Percentiles rank a stretch among this genome's conserved stretches.
These are phyloP conservation scores for Solanum hybrid DNA, from an alignment of 305 asterid species.

Conservation along the genomic window DNA sequence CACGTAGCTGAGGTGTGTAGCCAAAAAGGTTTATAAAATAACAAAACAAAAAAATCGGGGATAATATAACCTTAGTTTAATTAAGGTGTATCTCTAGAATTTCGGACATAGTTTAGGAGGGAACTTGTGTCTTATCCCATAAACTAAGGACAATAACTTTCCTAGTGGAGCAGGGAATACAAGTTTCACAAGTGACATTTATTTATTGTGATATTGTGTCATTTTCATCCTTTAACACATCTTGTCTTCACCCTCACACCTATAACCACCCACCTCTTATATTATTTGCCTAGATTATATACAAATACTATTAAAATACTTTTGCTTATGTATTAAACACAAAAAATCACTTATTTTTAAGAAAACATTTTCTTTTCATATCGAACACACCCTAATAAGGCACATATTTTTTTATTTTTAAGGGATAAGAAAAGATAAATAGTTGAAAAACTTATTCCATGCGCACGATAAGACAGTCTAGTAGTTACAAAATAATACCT, in stretches of 20 bases:
- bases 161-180: not conserved
- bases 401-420: not conserved
- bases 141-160: not conserved
- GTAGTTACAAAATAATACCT: not conserved
- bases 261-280: not conserved
- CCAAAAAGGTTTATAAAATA: too few species aligned
- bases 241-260: not conserved
- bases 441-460: not conserved
- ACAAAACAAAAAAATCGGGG: too few species aligned
- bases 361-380: not conserved
- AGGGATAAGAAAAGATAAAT: not conserved
- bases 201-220: not conserved
- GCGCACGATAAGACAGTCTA: not conserved
- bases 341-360: not conserved
- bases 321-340: not conserved
- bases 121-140: too few species aligned
- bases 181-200: not conserved
- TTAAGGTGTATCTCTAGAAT: too few species aligned
- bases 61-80: too few species aligned
- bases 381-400: not conserved
- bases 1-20: too few species aligned
- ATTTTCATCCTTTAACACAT: not conserved
- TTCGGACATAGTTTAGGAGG: too few species aligned
- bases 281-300: too few species aligned
- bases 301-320: not conserved